Base-by-base conservation (phyloP, 495 filamentous ascomycete genomes). In the Tuber melanosporum region DNA sequence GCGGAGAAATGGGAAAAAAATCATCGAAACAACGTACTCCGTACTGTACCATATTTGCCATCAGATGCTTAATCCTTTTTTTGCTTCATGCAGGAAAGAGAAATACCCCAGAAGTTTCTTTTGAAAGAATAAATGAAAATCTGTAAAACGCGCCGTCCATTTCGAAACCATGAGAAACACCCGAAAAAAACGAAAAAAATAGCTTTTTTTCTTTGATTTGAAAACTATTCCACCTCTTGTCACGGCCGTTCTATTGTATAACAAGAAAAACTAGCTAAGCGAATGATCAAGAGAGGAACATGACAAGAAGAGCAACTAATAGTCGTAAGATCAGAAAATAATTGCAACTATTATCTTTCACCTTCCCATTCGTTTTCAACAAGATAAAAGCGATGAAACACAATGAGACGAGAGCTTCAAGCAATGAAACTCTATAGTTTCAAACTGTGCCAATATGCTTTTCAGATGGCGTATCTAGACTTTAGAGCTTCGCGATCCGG, bases 401-500 rank as follows among this genome's bases (percentile, higher is more conserved):
- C 71, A 76, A 70, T 36, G 45, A 79, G 71, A 42, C 46, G 77
- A 41, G 26, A 76, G 74, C 57, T 66, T 66, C 77, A 73, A 73
- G 66, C 43, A 73, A 76, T 43, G 75, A 79, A 80, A 47, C 71
- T 71, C 77, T 76, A 73, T 62, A 69, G 57, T 57, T 78, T 70
- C 62, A 70, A 41, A 70, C 57, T 72, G 74, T 72, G 43, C 26
- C 46, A 22, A 47, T 46, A 26, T 73, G 73, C 57, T 66, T 66
- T 73, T 85, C 84, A 85, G 85, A 89, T 70, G 81, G 83, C 74
- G 83, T 85, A 86, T 78, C 85, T 81, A 82, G 83, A 76, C 73
- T 84, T 84, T 52, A 89, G 79, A 76, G 87, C 87, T 81, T 90
- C 89, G 76, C 89, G 87, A 78, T 93, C 91, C 32, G 86, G 85